Evolutionary conservation across 2,329 filamentous ascomycete species (phyloP).

Genomic region (Calonectria pteridis): DNA sequence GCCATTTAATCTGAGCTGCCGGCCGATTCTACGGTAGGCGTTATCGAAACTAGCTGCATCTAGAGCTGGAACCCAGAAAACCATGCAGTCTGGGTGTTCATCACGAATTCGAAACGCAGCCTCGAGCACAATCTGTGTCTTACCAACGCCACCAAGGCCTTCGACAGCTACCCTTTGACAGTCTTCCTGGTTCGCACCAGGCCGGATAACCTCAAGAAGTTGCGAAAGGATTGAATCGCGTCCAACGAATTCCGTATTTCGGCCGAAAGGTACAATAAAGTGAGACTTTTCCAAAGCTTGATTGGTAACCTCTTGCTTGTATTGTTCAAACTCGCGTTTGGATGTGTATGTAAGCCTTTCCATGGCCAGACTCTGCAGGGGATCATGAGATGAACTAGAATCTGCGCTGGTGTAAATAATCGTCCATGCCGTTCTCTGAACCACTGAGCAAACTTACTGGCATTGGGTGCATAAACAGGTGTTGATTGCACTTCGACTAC

Average conservation of each 20-base stretch:
- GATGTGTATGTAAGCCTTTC: too few species aligned
- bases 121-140: conserved; percentile 55
- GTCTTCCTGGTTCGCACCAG: neutral
- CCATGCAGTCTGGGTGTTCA: conserved; percentile 44
- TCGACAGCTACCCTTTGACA: conserved; percentile 13
- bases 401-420: too few species aligned
- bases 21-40: conserved; percentile 50
- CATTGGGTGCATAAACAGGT: too few species aligned
- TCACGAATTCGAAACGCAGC: conserved; percentile 45
- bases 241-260: conserved; percentile 44
- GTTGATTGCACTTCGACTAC: too few species aligned
- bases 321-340: too few species aligned
- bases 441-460: too few species aligned
- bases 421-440: too few species aligned
- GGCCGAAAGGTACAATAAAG: conserved; percentile 38
- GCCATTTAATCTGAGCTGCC: conserved; percentile 41
- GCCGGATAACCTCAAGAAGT: conserved; percentile 14
- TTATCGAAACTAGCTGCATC: conserved; percentile 48
- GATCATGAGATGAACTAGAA: too few species aligned
- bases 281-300: neutral
- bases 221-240: conserved; percentile 15
- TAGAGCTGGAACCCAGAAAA: conserved; percentile 57
- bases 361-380: too few species aligned
- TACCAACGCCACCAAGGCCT: conserved; percentile 54
- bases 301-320: too few species aligned